phyloP scores from a whole-genome alignment of 2,329 filamentous ascomycete genomes.

The Apiospora kogelbergensis region DNA sequence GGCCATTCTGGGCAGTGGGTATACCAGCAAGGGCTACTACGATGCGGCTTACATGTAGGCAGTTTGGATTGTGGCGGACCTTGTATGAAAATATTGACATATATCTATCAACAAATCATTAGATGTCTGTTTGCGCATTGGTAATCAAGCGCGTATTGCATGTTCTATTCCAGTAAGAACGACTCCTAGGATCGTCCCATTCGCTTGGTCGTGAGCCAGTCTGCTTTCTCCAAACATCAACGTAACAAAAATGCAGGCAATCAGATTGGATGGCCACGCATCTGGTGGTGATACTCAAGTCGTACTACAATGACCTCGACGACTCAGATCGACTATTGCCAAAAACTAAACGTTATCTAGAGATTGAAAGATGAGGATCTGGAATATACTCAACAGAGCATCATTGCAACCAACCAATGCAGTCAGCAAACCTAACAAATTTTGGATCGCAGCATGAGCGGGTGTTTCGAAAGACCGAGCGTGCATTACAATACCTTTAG shows the following conservation, averaged over 20 bases:
- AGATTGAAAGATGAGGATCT: background rate
- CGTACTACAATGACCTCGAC: too few species aligned
- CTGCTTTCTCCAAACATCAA: background rate
- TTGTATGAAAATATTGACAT: background rate
- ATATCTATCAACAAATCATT: background rate
- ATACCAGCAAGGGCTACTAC: constrained; percentile 20
- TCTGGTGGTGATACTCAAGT: too few species aligned
- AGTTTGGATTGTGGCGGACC: background rate
- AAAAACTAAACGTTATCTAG: rapidly evolving
- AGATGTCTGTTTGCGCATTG: background rate
- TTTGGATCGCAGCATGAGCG: background rate
- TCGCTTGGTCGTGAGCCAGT: too few species aligned
- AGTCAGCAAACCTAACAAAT: background rate
- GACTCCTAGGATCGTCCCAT: too few species aligned
- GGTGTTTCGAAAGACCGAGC: background rate
- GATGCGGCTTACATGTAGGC: constrained; percentile 18
- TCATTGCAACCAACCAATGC: too few species aligned
- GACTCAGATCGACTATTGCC: background rate
- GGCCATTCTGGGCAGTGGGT: constrained; percentile 21
- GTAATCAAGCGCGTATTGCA: too few species aligned
- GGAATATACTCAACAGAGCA: background rate
- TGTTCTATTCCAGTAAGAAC: too few species aligned
- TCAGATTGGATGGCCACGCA: too few species aligned
- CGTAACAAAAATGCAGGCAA: background rate
- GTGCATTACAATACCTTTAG: background rate